Conservation (phyloP, 2,329 filamentous ascomycete species). For the Coniochaeta sp. region DNA sequence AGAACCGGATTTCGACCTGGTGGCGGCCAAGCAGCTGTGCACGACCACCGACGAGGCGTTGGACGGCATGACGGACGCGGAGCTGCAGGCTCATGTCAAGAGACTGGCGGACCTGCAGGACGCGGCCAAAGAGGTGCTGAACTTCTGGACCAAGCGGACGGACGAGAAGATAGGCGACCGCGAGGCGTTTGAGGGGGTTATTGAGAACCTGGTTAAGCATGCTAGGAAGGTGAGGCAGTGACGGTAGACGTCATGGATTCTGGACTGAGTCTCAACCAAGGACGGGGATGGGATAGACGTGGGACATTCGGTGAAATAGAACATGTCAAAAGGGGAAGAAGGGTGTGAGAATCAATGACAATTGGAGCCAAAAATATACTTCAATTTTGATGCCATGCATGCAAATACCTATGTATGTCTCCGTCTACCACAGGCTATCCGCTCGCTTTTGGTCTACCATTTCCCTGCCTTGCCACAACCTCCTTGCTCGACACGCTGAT, state of each 20-base stretch:
- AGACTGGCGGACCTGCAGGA: constrained; percentile 62
- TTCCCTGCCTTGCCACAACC: neutral
- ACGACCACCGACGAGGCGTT: constrained; percentile 79
- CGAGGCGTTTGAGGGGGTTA: constrained; percentile 91
- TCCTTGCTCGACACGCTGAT: neutral
- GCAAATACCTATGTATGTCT: constrained; percentile 5
- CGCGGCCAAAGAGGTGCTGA: constrained; percentile 69
- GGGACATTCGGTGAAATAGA: no score
- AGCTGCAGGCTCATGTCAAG: constrained; percentile 65
- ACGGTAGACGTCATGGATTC: neutral
- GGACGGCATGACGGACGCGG: constrained; percentile 67
- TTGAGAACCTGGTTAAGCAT: constrained; percentile 92
- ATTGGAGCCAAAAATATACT: neutral
- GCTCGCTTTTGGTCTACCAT: constrained; percentile 9
- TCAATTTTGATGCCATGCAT: neutral
- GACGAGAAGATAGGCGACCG: constrained; percentile 86
- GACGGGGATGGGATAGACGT: no score
- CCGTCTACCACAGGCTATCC: neutral
- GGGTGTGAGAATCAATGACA: neutral
- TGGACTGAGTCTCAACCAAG: neutral
- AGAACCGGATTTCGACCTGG: constrained; percentile 70
- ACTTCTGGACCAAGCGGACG: constrained; percentile 80
- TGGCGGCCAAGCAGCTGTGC: constrained; percentile 70
- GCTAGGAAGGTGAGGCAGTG: constrained; percentile 76
- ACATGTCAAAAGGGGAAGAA: neutral